phyloP scores from a whole-genome alignment of 1,284 basidiomycete genomes.

The Ceratobasidium sp. region DNA sequence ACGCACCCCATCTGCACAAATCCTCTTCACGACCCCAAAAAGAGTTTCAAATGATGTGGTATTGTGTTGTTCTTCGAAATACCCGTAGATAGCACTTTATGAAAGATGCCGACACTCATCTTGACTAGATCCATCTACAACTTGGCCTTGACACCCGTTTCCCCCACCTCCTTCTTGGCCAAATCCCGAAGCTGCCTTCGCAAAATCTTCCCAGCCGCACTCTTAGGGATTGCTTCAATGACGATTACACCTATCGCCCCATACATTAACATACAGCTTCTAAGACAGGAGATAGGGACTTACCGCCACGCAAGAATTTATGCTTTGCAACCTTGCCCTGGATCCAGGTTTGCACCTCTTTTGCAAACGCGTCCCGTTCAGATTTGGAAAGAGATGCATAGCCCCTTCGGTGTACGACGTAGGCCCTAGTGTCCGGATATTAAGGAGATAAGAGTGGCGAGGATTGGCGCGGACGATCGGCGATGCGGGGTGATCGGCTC shows the following conservation, averaged over 20 bases:
- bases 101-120: not conserved
- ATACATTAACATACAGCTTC: not conserved
- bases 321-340: constrained; percentile 71
- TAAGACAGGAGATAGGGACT: not conserved
- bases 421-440: constrained; percentile 67
- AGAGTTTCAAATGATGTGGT: not conserved
- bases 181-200: constrained; percentile 71
- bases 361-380: constrained; percentile 58
- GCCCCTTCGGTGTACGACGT: constrained; percentile 67
- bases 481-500: not conserved
- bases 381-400: constrained; percentile 47
- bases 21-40: too few species aligned
- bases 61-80: not conserved
- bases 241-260: constrained; percentile 61
- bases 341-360: constrained; percentile 73
- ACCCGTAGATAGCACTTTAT: not conserved
- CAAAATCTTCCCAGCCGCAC: constrained; percentile 80
- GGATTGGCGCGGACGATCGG: not conserved
- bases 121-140: constrained; percentile 20
- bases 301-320: constrained; percentile 73
- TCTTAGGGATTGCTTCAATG: constrained; percentile 74
- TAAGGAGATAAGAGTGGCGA: not conserved
- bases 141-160: constrained; percentile 33
- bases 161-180: constrained; percentile 64
- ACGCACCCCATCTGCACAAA: too few species aligned